These are phyloP conservation scores for Ustilago nuda DNA, from an alignment of 1,284 basidiomycete genomes.

Conservation along the genomic window DNA sequence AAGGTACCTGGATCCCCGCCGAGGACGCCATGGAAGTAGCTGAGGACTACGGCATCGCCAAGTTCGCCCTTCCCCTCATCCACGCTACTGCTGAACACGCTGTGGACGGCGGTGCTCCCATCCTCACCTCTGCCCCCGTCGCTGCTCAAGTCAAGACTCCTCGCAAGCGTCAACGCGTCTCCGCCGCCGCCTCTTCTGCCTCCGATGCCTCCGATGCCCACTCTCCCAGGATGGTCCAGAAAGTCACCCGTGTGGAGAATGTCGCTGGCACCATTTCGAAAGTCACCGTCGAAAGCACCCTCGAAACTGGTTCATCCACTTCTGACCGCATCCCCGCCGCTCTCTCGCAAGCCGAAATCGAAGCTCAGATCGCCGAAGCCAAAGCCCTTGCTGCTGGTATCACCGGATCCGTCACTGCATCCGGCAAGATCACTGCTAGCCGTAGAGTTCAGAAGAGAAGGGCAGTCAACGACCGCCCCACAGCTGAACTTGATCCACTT, in stretches of 20 bases:
- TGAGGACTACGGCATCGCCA: slow-evolving; percentile 75
- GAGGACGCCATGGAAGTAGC: slow-evolving; percentile 78
- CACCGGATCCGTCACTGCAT: slow-evolving; percentile 33
- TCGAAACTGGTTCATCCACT: slow-evolving; percentile 26
- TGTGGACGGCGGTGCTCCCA: slow-evolving; percentile 51
- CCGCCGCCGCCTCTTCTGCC: slow-evolving; percentile 26
- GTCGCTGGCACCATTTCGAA: slow-evolving; percentile 40
- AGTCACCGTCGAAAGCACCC: slow-evolving; percentile 46
- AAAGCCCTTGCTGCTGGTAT: slow-evolving; percentile 63
- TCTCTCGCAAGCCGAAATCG: slow-evolving; percentile 60
- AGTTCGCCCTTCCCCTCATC: slow-evolving; percentile 77
- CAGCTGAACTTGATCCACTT: slow-evolving; percentile 36
- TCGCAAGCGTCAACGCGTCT: slow-evolving; percentile 46
- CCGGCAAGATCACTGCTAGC: slow-evolving; percentile 18
- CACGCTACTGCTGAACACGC: slow-evolving; percentile 80
- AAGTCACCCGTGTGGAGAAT: slow-evolving; percentile 40
- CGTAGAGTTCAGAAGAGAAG: slow-evolving; percentile 51
- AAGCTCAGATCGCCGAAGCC: slow-evolving; percentile 62
- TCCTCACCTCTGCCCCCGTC: slow-evolving; percentile 49
- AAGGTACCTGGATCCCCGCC: slow-evolving; percentile 88
- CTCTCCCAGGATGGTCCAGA: slow-evolving; percentile 50
- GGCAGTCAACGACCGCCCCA: slow-evolving; percentile 59
- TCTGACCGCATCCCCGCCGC: slow-evolving; percentile 31
- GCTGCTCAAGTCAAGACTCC: slow-evolving; percentile 42
- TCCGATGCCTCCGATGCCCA: slow-evolving; percentile 24